phyloP scores from a whole-genome alignment of 2,329 filamentous ascomycete genomes.

The Fusarium dlaminii region DNA sequence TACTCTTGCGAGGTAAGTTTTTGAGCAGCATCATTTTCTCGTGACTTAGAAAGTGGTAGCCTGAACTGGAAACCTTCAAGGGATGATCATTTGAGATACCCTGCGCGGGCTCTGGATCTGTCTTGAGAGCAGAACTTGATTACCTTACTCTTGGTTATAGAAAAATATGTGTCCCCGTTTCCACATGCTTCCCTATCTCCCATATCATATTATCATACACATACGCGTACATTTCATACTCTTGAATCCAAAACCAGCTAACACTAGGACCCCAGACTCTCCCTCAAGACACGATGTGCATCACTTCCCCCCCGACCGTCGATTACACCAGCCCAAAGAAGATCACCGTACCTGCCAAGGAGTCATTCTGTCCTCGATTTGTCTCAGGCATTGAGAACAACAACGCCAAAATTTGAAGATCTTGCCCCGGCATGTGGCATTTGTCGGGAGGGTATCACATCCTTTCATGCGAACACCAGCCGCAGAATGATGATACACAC shows the following conservation, averaged over 20 bases:
- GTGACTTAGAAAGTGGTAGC: neutral
- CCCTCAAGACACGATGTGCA: neutral
- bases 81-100: neutral
- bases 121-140: neutral
- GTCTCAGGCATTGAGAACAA: neutral
- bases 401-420: neutral
- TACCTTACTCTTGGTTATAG: neutral
- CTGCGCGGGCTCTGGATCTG: neutral
- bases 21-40: accelerated
- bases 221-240: neutral
- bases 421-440: neutral
- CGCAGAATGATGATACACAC: neutral
- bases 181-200: neutral
- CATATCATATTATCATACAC: neutral
- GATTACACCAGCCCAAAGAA: neutral
- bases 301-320: neutral
- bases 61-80: neutral
- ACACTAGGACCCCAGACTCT: neutral
- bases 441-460: neutral
- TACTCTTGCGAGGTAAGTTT: neutral
- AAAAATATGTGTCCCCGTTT: neutral
- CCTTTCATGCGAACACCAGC: neutral
- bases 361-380: neutral
- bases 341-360: neutral
- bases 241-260: neutral